Base-by-base conservation (phyloP, 1,139 yeast genomes). In the Saccharomyces pastorianus region DNA sequence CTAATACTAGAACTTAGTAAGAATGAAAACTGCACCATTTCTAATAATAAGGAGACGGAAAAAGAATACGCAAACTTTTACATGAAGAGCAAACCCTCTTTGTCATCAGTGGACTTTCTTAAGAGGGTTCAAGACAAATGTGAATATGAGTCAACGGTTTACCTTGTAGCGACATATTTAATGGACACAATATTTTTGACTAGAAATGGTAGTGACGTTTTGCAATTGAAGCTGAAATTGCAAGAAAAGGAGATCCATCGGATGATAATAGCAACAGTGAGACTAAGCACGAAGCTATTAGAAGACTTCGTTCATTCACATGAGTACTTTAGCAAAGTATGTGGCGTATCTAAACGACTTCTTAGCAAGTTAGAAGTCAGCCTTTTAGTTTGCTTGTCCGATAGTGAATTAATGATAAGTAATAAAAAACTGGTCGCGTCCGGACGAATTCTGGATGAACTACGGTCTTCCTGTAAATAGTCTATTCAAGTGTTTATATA, bases 221-320 rank as follows among this genome's bases (percentile, higher is more conserved):
- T 70, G 68, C 61, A 66, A 68, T 27, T 64, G 71, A 51, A 72
- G 71, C 49, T 64, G 68, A 27, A 67, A 62, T 20, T 65, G 59
- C 46, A 65, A 63, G 50, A 61, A 59, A 9, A 57, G 8, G 76
- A 79, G 51, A 74, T 73, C 1, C 82, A 80, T 63, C 68, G 85
- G 25, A 58, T 81, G 20, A 67, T 79, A 13, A 71, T 79, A 34
- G 79, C 83, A 0, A 71, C 78, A 1, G 64, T 80, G 13, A 67
- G 84, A 14, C 64, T 81, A 0, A 77, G 83, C 4, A 73, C 80
- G 44, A 81, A 81, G 61, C 67, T 74, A 3, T 61, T 79, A 3
- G 85, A 81, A 60, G 85, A 81, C 61, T 70, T 76, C 44, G 74
- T 73, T 49, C 80, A 79, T 59, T 73, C 77, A 4, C 83, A 79